Base-by-base conservation (phyloP, 192 early-diverging fungal species). In the Coemansia sp. region DNA sequence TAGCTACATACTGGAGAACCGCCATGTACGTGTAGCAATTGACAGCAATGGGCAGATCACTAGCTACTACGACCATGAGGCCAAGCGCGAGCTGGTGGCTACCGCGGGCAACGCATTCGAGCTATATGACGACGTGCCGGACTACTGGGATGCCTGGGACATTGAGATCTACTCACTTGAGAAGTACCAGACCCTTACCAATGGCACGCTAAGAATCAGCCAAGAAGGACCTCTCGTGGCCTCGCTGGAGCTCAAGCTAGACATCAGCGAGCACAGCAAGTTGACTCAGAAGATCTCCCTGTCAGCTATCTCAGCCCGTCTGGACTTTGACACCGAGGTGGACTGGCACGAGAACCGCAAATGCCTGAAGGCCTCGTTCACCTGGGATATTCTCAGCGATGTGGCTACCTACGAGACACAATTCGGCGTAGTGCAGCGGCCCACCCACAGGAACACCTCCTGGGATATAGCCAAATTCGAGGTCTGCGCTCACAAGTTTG, bases 401-500 rank as follows among this genome's bases (percentile, higher is more conserved):
- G 69, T 84, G 59, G 92, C 92, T 5, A 99, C 95, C 0, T 99
- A 96, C 69, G 97, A 99, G 66, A 94, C 93, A 4, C 94, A 95
- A 66, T 96, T 92, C 81, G 97, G 95, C 11, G 86, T 86, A 24
- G 77, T 97, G 7, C 91, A 92, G 70, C 82, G 96, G 4, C 93
- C 96, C 6, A 96, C 96, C 9, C 95, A 96, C 58, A 92, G 86
- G 79, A 99, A 97, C 73, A 99, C 91, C 3, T 85, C 87, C 31
- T 95, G 94, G 87, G 94, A 93, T 34, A 79, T 83, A 77, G 85
- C 76, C 39, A 89, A 91, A 62, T 99, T 99, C 76, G 97, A 99
- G 83, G 95, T 96, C 3, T 94, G 93, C 60, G 95, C 88, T 0
- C 97, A 99, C 85, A 95, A 95, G 67, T 99, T 91, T 85, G 94